Evolutionary conservation across 1,139 yeast species (phyloP).

Genomic region (Blastobotrys buckinghamii): DNA sequence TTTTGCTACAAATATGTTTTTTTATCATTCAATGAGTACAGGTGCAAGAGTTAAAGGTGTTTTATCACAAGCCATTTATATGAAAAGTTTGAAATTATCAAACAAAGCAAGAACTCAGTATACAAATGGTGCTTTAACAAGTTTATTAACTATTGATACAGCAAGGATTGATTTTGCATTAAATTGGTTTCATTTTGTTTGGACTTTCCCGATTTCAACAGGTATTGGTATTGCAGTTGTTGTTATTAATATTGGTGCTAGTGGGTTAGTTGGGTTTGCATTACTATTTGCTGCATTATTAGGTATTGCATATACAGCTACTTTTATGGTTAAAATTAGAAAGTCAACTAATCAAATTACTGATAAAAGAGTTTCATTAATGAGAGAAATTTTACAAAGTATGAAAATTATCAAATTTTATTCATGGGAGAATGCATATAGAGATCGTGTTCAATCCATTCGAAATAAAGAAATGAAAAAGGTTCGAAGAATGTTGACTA

Average conservation of each 20-base stretch:
- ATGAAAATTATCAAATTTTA: constrained; percentile 66
- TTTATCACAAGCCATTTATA: constrained; percentile 57
- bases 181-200: constrained; percentile 60
- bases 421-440: constrained; percentile 67
- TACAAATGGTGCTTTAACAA: constrained; percentile 65
- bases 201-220: constrained; percentile 61
- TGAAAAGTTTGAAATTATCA: constrained; percentile 58
- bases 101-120: constrained; percentile 54
- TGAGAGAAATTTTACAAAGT: constrained; percentile 59
- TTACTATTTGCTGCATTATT: constrained; percentile 33
- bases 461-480: constrained; percentile 41
- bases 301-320: constrained; percentile 32
- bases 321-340: constrained; percentile 41
- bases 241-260: constrained; percentile 63
- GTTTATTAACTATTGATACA: constrained; percentile 71
- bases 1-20: constrained; percentile 54
- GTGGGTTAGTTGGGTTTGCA: constrained; percentile 62
- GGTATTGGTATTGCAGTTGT: constrained; percentile 59
- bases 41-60: constrained; percentile 69
- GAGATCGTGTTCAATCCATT: constrained; percentile 40
- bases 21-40: constrained; percentile 53
- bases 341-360: constrained; percentile 42
- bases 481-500: constrained; percentile 32
- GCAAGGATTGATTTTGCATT: constrained; percentile 74
- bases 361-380: constrained; percentile 53